phyloP scores from a whole-genome alignment of 139 green algal species.

The Chlamydomonas sphaeroides region DNA sequence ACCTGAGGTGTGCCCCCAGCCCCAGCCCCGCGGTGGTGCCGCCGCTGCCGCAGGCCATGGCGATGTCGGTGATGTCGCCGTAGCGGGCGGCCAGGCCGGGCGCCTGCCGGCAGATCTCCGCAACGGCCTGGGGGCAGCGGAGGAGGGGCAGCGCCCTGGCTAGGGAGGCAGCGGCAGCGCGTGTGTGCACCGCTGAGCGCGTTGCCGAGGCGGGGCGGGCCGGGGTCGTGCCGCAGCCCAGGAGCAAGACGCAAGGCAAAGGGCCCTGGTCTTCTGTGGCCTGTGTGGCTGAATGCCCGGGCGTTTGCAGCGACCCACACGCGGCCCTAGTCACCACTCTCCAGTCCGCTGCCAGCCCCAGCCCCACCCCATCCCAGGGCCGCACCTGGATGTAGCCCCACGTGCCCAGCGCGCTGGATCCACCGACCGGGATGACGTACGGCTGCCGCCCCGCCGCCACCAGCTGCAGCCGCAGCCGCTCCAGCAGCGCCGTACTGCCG shows the following conservation, averaged over 20 bases:
- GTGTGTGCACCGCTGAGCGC: too few species aligned
- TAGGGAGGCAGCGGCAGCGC: too few species aligned
- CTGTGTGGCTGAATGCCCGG: too few species aligned
- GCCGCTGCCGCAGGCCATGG: conserved; percentile 88
- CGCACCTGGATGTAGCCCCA: conserved; percentile 89
- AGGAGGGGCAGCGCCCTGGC: not conserved
- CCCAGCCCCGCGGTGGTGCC: conserved; percentile 90
- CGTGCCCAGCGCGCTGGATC: conserved; percentile 82
- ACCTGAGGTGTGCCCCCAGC: conserved; percentile 75
- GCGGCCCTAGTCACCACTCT: too few species aligned
- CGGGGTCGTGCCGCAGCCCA: too few species aligned
- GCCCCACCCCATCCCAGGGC: too few species aligned
- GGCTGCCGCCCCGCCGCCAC: conserved; percentile 73
- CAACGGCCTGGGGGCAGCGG: conserved; percentile 54
- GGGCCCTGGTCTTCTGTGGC: too few species aligned
- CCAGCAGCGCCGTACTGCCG: conserved; percentile 63
- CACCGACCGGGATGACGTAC: conserved; percentile 93
- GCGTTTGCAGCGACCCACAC: too few species aligned
- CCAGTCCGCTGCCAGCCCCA: too few species aligned
- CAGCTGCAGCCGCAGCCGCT: conserved; percentile 71
- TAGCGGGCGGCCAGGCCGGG: conserved; percentile 47
- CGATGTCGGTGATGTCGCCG: conserved; percentile 79
- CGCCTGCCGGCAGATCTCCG: conserved; percentile 82
- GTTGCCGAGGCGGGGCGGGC: too few species aligned
- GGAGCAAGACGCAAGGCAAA: too few species aligned